Evolutionary conservation across 371 early-diverging fungal genomes (phyloP).

Genomic region (Lichtheimia hyalospora): DNA sequence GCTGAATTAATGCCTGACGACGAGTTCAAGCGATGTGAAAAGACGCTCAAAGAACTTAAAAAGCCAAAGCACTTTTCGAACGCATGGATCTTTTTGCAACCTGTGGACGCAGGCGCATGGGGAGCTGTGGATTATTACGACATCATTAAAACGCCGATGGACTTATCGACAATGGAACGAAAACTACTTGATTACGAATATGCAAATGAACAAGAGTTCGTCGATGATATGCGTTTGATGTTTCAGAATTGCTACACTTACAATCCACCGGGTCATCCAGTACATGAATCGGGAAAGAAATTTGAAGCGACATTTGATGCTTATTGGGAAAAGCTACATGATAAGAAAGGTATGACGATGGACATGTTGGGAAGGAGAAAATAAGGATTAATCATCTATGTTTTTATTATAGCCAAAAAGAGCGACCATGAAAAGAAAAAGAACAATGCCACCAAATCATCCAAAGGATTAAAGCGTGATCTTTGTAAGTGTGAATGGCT

Average conservation of each 20-base stretch:
- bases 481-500: too few relatives aligned
- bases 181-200: constrained; percentile 68
- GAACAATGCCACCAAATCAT: too few relatives aligned
- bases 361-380: not conserved
- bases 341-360: constrained; percentile 6
- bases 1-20: constrained; percentile 44
- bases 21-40: constrained; percentile 66
- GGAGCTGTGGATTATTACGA: constrained; percentile 87
- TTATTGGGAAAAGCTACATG: constrained; percentile 72
- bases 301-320: constrained; percentile 55
- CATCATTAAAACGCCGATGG: constrained; percentile 96
- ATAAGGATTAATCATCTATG: not conserved
- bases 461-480: too few relatives aligned
- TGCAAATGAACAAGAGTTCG: constrained; percentile 41
- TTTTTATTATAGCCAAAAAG: not conserved
- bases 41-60: constrained; percentile 37
- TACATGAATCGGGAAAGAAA: constrained; percentile 60
- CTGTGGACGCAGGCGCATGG: constrained; percentile 90
- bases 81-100: constrained; percentile 66
- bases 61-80: constrained; percentile 22
- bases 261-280: constrained; percentile 75
- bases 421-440: too few relatives aligned
- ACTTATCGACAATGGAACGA: constrained; percentile 83
- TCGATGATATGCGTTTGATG: constrained; percentile 64
- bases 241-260: constrained; percentile 92